Conservation (phyloP, 495 filamentous ascomycete species). For the Podospora pseudoanserina region DNA sequence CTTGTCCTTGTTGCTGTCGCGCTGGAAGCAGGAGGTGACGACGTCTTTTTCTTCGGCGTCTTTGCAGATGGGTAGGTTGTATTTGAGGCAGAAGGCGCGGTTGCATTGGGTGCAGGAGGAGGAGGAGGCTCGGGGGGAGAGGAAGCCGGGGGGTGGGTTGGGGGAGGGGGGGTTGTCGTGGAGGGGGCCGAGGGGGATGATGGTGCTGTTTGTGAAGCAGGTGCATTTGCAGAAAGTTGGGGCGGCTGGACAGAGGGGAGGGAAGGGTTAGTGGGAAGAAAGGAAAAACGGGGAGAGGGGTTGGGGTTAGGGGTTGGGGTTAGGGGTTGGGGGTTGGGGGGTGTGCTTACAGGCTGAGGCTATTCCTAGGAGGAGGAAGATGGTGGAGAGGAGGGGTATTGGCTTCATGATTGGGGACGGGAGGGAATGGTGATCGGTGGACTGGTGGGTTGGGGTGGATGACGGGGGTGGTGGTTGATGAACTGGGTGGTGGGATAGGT, state of each 20-base stretch:
- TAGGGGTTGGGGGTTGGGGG: background rate
- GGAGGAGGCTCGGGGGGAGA: slow-evolving; percentile 28
- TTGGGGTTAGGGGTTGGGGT: background rate
- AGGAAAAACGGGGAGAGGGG: background rate
- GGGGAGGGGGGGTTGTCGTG: slow-evolving; percentile 25
- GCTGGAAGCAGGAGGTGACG: slow-evolving; percentile 85
- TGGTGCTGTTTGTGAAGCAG: slow-evolving; percentile 85
- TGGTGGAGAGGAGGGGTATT: slow-evolving; percentile 23
- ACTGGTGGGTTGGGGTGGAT: background rate
- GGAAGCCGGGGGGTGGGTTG: slow-evolving; percentile 8
- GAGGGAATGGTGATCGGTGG: background rate
- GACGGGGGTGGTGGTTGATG: background rate
- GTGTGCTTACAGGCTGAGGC: slow-evolving; percentile 35
- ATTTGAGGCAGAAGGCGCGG: slow-evolving; percentile 80
- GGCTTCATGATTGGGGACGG: slow-evolving; percentile 30
- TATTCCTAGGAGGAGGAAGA: slow-evolving; percentile 34
- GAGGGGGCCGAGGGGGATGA: slow-evolving; percentile 65
- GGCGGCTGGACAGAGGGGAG: slow-evolving; percentile 39
- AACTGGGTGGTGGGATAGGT: background rate
- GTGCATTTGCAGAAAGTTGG: slow-evolving; percentile 98
- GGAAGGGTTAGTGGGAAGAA: slow-evolving; percentile 9
- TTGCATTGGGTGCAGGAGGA: slow-evolving; percentile 78
- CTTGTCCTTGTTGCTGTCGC: slow-evolving; percentile 85
- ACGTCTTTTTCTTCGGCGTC: slow-evolving; percentile 82
- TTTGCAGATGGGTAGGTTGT: slow-evolving; percentile 82